Conservation (phyloP, 208 protist genomes). For the Leishmania braziliensis region DNA sequence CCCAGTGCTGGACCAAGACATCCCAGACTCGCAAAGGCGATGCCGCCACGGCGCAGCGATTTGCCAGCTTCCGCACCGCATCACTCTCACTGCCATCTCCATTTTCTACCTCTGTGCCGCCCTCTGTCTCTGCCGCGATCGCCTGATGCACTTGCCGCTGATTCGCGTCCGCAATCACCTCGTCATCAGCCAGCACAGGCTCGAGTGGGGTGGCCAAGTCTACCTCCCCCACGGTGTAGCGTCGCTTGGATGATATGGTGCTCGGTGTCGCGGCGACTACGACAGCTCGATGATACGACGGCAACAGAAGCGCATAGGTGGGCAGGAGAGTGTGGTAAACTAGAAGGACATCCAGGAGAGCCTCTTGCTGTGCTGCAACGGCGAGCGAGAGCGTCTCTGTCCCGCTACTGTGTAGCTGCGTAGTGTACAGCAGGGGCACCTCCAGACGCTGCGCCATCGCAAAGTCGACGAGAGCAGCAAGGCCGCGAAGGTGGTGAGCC, state of each 20-base stretch:
- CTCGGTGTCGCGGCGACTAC: neutral
- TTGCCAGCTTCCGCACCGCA: neutral
- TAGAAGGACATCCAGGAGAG: slow-evolving; percentile 14
- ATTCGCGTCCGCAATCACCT: neutral
- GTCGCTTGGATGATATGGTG: neutral
- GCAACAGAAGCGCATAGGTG: slow-evolving; percentile 25
- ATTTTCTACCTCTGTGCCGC: neutral
- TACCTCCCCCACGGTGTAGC: neutral
- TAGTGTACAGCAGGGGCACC: neutral
- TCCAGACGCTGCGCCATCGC: slow-evolving; percentile 15
- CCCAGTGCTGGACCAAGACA: slow-evolving; percentile 40
- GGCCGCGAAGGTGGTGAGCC: slow-evolving; percentile 13
- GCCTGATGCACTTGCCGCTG: neutral
- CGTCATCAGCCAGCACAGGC: neutral
- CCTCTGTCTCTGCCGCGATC: neutral
- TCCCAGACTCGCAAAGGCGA: slow-evolving; percentile 28
- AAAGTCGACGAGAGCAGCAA: slow-evolving; percentile 24
- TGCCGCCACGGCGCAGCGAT: neutral
- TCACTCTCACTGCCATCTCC: neutral
- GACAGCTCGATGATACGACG: slow-evolving; percentile 21
- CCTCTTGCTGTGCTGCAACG: neutral
- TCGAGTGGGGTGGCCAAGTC: neutral
- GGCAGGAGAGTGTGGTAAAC: slow-evolving; percentile 26
- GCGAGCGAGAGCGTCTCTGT: neutral
- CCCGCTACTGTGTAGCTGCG: neutral